These are phyloP conservation scores for Agarophyton chilense DNA, from an alignment of 23 red algal genomes.

Conservation along the genomic window DNA sequence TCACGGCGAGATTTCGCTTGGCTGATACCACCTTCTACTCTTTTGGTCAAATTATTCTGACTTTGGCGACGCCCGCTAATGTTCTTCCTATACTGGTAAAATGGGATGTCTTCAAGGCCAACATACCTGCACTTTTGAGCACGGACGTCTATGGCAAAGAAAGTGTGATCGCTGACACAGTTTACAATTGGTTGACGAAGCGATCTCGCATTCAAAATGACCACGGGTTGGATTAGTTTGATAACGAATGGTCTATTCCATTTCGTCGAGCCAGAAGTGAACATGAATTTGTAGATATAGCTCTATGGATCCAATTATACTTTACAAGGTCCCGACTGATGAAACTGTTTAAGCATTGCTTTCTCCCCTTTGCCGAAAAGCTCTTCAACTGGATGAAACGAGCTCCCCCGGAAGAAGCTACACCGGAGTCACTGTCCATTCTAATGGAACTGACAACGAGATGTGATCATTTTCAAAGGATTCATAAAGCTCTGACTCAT, in stretches of 20 bases:
- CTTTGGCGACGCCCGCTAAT: neutral
- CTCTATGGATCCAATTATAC: neutral
- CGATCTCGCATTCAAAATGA: neutral
- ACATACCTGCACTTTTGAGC: neutral
- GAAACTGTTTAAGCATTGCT: slow-evolving; percentile 35
- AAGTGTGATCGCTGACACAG: neutral
- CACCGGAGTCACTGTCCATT: neutral
- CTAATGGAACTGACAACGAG: slow-evolving; percentile 9
- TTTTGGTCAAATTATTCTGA: neutral
- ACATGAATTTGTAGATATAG: neutral
- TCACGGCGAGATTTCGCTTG: neutral
- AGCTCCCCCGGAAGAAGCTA: slow-evolving; percentile 28
- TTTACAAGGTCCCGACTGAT: neutral
- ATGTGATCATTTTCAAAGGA: slow-evolving; percentile 50
- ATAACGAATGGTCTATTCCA: slow-evolving; percentile 19
- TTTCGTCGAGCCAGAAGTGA: neutral
- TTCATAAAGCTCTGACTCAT: neutral
- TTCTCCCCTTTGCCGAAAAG: slow-evolving; percentile 15
- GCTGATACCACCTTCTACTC: slow-evolving; percentile 3
- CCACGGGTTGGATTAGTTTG: neutral
- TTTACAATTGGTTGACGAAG: neutral
- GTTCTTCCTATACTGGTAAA: neutral
- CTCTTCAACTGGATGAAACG: slow-evolving; percentile 11
- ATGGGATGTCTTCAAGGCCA: neutral
- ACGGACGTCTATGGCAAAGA: neutral